These are phyloP conservation scores for Candida sanyiensis DNA, from an alignment of 805 yeast species.

Conservation along the genomic window DNA sequence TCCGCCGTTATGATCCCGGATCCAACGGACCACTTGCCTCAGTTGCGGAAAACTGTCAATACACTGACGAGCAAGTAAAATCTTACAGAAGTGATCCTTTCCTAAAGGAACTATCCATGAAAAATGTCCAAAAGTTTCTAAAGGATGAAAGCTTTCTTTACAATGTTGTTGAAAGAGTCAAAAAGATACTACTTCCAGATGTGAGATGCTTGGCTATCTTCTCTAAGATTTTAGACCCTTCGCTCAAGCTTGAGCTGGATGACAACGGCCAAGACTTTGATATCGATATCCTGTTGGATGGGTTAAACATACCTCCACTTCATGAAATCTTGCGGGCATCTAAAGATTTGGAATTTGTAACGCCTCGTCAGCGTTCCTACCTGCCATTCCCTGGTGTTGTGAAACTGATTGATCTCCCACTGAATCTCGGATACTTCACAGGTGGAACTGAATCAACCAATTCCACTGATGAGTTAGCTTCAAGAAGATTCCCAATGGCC, in stretches of 20 bases:
- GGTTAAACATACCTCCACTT: constrained; percentile 11
- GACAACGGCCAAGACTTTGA: constrained; percentile 6
- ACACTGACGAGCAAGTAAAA: too few relatives aligned
- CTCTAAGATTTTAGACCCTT: constrained; percentile 18
- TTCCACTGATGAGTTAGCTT: constrained; percentile 15
- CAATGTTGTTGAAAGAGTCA: constrained; percentile 1
- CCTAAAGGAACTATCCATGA: too few relatives aligned
- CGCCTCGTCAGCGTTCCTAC: too few relatives aligned
- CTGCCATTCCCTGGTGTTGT: constrained; percentile 46
- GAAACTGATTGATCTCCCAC: constrained; percentile 48
- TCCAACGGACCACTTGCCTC: too few relatives aligned
- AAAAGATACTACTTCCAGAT: constrained; percentile 14
- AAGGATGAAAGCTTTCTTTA: neutral
- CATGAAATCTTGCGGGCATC: neutral
- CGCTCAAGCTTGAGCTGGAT: constrained; percentile 7
- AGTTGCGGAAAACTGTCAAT: too few relatives aligned
- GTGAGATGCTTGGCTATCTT: constrained; percentile 20
- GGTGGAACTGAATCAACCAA: constrained; percentile 21
- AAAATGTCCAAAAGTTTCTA: neutral
- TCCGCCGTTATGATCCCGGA: neutral
- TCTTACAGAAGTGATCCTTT: neutral
- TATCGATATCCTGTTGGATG: constrained; percentile 12
- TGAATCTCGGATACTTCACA: constrained; percentile 34
- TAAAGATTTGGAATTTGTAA: neutral
- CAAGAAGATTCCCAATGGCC: neutral